These are phyloP conservation scores for Cryphonectria naterciae DNA, from an alignment of 2,329 filamentous ascomycete species.

Conservation along the genomic window DNA sequence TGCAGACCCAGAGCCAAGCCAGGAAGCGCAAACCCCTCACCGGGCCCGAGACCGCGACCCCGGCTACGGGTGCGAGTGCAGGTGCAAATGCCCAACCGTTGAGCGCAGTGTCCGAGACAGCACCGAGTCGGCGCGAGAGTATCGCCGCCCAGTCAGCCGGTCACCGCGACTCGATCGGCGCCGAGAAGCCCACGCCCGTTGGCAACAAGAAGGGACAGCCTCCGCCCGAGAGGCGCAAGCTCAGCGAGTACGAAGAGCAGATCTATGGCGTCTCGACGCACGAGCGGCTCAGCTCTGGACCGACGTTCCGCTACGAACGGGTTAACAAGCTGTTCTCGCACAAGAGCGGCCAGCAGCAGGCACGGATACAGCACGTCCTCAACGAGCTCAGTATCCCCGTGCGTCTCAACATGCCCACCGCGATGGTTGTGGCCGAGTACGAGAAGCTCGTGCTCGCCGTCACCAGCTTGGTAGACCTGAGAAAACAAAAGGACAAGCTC, in stretches of 20 bases:
- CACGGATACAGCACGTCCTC: slow-evolving; percentile 74
- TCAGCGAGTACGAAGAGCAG: slow-evolving; percentile 74
- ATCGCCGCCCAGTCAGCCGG: slow-evolving; percentile 48
- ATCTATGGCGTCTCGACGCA: slow-evolving; percentile 84
- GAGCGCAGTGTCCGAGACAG: slow-evolving; percentile 45
- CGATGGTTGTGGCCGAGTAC: slow-evolving; percentile 71
- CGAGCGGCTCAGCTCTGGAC: slow-evolving; percentile 82
- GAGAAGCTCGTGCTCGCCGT: slow-evolving; percentile 73
- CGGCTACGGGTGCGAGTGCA: slow-evolving; percentile 40
- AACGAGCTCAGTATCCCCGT: slow-evolving; percentile 72
- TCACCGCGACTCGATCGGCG: slow-evolving; percentile 52
- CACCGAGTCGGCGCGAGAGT: slow-evolving; percentile 55
- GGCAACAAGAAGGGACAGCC: slow-evolving; percentile 57
- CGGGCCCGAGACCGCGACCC: slow-evolving; percentile 59
- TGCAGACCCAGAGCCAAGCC: slow-evolving; percentile 83
- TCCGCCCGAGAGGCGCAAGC: slow-evolving; percentile 65
- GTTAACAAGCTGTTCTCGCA: slow-evolving; percentile 78
- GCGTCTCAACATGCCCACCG: slow-evolving; percentile 74
- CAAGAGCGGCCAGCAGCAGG: slow-evolving; percentile 75
- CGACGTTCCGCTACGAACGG: slow-evolving; percentile 86
- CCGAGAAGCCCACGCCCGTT: slow-evolving; percentile 42
- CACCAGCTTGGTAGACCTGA: slow-evolving; percentile 69
- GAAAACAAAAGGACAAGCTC: slow-evolving; percentile 76
- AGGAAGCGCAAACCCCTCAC: slow-evolving; percentile 83
- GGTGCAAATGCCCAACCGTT: slow-evolving; percentile 38